phyloP scores from a whole-genome alignment of 164 flowering plant species.

The Pachysandra terminalis region DNA sequence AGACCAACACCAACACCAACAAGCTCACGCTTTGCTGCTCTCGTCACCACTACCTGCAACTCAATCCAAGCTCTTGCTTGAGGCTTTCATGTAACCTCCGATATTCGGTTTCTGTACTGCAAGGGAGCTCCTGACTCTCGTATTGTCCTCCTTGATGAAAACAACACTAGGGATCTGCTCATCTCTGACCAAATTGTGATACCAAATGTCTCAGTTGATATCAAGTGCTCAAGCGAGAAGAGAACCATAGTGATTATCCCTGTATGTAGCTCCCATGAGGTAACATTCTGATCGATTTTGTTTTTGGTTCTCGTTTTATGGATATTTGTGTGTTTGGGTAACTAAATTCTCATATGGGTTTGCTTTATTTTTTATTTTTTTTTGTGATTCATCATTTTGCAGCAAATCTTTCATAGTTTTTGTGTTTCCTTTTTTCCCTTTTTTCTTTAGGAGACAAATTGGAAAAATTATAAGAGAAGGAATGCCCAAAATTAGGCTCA shows the following conservation, averaged over 20 bases:
- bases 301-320: constrained; percentile 5
- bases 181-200: constrained; percentile 37
- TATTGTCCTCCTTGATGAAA: constrained; percentile 60
- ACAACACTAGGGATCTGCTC: constrained; percentile 45
- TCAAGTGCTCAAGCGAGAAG: constrained; percentile 44
- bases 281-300: constrained; percentile 11
- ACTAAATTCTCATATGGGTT: background rate
- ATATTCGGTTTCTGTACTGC: constrained; percentile 86
- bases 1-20: constrained; percentile 4
- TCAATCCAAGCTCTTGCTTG: constrained; percentile 90
- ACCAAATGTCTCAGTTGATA: constrained; percentile 61
- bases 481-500: too few species aligned
- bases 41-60: constrained; percentile 56
- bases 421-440: background rate
- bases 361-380: background rate
- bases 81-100: constrained; percentile 92
- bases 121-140: constrained; percentile 84
- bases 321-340: background rate
- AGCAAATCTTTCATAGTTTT: too few species aligned
- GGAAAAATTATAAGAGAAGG: too few species aligned
- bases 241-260: constrained; percentile 33
- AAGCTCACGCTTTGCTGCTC: constrained; percentile 40
- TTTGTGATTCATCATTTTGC: background rate
- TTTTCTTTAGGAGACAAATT: too few species aligned
- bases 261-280: constrained; percentile 78